Conservation (phyloP, 1,139 yeast species). For the Taphrina communis region DNA sequence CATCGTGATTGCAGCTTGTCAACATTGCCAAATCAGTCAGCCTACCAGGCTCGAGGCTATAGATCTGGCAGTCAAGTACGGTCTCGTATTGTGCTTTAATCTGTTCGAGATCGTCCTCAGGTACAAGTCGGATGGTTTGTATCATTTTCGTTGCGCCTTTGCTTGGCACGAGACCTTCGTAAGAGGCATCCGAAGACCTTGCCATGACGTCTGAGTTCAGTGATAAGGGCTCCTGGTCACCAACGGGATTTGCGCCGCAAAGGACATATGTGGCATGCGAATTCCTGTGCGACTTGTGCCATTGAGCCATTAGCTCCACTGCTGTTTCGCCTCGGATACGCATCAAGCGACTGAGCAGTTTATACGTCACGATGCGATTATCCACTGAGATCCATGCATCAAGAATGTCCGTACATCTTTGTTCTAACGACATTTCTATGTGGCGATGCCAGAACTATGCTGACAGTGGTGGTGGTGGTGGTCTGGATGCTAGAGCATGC, state of each 20-base stretch:
- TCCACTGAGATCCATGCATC: constrained; percentile 28
- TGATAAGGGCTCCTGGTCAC: background rate
- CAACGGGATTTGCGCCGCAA: constrained; percentile 42
- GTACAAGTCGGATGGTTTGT: constrained; percentile 42
- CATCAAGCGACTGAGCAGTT: constrained; percentile 49
- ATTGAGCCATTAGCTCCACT: constrained; percentile 46
- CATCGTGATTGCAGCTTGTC: constrained; percentile 1
- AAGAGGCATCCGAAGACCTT: background rate
- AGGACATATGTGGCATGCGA: constrained; percentile 47
- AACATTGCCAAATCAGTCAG: constrained; percentile 29
- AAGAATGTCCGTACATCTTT: constrained; percentile 15
- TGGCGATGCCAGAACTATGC: too few relatives aligned
- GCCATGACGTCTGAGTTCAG: background rate
- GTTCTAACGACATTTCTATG: background rate
- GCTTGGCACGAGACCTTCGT: background rate
- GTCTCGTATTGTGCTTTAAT: constrained; percentile 40
- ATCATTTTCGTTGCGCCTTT: background rate
- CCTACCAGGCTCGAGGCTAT: constrained; percentile 45
- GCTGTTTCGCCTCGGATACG: constrained; percentile 48
- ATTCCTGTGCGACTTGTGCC: constrained; percentile 40
- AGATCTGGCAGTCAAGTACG: constrained; percentile 43
- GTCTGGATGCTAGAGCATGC: too few relatives aligned
- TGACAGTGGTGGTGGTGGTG: too few relatives aligned
- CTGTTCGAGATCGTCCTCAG: constrained; percentile 44
- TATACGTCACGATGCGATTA: constrained; percentile 48